A percentile compares a stretch with the other conserved stretches of the same genome.
These are phyloP conservation scores for Eremothecium sinecaudum DNA, from an alignment of 1,139 yeast genomes.

Conservation along the genomic window DNA sequence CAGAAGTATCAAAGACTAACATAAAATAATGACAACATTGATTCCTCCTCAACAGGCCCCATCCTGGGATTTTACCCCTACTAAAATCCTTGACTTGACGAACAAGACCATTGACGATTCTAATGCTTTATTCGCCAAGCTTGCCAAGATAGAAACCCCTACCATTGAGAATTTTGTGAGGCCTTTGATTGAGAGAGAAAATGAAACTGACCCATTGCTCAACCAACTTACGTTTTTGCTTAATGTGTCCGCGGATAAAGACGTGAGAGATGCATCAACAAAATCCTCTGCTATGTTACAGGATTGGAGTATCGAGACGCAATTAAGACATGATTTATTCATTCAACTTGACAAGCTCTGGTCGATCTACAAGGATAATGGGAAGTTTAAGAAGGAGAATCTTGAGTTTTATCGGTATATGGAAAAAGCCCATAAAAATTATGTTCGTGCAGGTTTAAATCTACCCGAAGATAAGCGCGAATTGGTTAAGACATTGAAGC, in stretches of 20 bases:
- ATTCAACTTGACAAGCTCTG: constrained; percentile 46
- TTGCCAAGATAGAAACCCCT: constrained; percentile 44
- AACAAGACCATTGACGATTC: constrained; percentile 39
- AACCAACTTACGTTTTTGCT: constrained; percentile 55
- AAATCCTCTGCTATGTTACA: constrained; percentile 50
- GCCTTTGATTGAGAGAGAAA: constrained; percentile 44
- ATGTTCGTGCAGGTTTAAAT: constrained; percentile 58
- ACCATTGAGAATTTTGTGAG: constrained; percentile 47
- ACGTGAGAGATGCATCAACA: constrained; percentile 59
- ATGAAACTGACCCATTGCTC: constrained; percentile 37
- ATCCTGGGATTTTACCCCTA: constrained; percentile 52
- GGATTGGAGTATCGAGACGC: constrained; percentile 52
- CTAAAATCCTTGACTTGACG: constrained; percentile 38
- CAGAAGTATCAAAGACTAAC: too few relatives aligned
- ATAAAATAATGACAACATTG: constrained; percentile 7
- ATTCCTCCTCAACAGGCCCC: constrained; percentile 40
- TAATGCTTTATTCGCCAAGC: constrained; percentile 41
- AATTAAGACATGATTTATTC: constrained; percentile 60
- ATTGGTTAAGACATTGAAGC: constrained; percentile 47
- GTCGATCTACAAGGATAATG: constrained; percentile 29
- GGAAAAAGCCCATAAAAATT: constrained; percentile 47
- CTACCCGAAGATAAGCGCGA: constrained; percentile 47
- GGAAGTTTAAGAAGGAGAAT: constrained; percentile 30
- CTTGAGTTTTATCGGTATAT: constrained; percentile 50
- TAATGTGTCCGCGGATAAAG: constrained; percentile 55